Evolutionary conservation across 2,329 filamentous ascomycete species (phyloP).

Genomic region (Penicillium brasilianum): DNA sequence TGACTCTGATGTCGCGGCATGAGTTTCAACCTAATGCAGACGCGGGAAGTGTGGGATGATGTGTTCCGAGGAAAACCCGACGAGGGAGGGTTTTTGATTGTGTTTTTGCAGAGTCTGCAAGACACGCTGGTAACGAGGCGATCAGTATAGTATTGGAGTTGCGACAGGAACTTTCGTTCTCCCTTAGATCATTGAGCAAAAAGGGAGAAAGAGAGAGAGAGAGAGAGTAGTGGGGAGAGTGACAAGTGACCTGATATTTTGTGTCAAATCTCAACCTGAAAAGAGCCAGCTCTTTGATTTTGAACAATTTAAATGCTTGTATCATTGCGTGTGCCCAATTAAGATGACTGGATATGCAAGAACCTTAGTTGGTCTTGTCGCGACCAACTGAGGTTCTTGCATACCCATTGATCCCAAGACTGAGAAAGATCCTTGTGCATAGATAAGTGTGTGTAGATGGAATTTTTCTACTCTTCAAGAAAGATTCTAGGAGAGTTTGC

Average conservation of each 20-base stretch:
- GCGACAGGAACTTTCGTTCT: neutral
- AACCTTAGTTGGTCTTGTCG: no score
- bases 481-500: neutral
- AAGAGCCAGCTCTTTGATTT: neutral
- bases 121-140: neutral
- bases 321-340: no score
- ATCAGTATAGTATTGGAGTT: neutral
- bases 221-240: neutral
- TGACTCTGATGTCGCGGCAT: neutral
- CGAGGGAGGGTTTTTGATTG: neutral
- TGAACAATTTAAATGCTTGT: neutral
- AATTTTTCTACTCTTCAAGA: no score
- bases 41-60: neutral
- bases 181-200: neutral
- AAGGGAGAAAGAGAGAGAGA: neutral
- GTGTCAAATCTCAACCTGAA: neutral
- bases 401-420: no score
- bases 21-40: conserved; percentile 6
- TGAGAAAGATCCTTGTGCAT: no score
- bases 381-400: no score
- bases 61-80: neutral
- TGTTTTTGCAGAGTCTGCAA: neutral
- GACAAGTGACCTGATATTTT: neutral
- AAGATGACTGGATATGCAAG: no score
- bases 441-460: no score